Evolutionary conservation across 805 yeast species (phyloP).

Genomic region (Jamesozyma spencerorum): DNA sequence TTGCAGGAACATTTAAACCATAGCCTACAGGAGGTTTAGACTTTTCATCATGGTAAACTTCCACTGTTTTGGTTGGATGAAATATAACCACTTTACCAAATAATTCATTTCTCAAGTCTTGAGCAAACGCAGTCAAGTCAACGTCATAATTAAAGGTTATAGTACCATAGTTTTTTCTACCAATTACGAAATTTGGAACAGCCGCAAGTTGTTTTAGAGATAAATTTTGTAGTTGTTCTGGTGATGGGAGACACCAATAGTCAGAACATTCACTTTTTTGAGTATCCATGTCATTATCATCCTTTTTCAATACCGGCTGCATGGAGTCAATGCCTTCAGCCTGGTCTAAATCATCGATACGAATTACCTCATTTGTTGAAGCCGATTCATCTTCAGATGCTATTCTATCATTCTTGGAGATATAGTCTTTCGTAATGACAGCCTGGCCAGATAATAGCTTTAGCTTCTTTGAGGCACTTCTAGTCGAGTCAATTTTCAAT

Average conservation of each 20-base stretch:
- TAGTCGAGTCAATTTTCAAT: conserved; percentile 34
- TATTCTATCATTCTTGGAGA: conserved; percentile 5
- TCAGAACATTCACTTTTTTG: conserved; percentile 23
- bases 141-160: conserved; percentile 59
- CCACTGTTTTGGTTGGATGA: conserved; percentile 40
- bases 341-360: not conserved
- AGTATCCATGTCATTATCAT: not conserved
- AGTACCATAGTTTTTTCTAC: conserved; percentile 60
- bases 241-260: conserved; percentile 68
- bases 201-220: conserved; percentile 41
- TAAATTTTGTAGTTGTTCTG: conserved; percentile 38
- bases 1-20: conserved; percentile 72
- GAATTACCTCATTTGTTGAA: not conserved
- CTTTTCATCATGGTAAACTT: conserved; percentile 51
- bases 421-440: conserved; percentile 12
- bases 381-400: not conserved
- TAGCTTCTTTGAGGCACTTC: conserved; percentile 37
- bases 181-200: conserved; percentile 57
- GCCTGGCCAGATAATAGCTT: conserved; percentile 29
- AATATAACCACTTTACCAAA: conserved; percentile 40
- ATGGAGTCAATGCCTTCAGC: not conserved
- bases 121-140: conserved; percentile 49
- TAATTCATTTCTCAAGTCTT: conserved; percentile 28
- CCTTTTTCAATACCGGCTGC: not conserved
- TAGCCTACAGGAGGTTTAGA: conserved; percentile 52